phyloP scores from a whole-genome alignment of 1,284 basidiomycete genomes.

The Grifola frondosa region DNA sequence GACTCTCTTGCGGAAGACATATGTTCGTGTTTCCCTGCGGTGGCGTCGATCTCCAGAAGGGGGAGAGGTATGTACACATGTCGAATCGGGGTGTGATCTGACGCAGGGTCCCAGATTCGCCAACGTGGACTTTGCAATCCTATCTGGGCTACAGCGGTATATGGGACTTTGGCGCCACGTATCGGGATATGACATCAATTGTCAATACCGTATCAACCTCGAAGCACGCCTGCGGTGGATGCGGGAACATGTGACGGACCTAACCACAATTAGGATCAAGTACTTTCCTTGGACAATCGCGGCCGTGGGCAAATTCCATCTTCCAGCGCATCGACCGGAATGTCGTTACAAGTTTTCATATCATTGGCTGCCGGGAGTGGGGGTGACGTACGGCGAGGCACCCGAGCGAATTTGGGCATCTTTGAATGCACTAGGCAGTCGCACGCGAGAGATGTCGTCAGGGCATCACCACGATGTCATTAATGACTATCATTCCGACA shows the following conservation, averaged over 20 bases:
- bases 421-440: slow-evolving; percentile 1
- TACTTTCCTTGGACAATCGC: neutral
- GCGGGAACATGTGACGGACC: neutral
- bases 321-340: neutral
- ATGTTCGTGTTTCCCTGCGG: slow-evolving; percentile 4
- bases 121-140: neutral
- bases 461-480: slow-evolving; percentile 11
- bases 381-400: slow-evolving; percentile 10
- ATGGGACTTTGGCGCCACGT: neutral
- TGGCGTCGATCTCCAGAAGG: slow-evolving; percentile 1
- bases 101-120: neutral
- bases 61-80: neutral
- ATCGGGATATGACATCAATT: slow-evolving; percentile 8
- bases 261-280: neutral
- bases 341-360: slow-evolving; percentile 5
- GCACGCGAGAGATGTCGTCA: slow-evolving; percentile 9
- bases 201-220: slow-evolving; percentile 4
- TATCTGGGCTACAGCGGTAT: neutral
- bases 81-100: neutral
- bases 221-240: neutral
- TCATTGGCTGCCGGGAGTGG: slow-evolving; percentile 5
- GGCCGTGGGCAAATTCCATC: slow-evolving; percentile 9
- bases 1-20: slow-evolving; percentile 2
- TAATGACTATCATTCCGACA: slow-evolving; percentile 6
- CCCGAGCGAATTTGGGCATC: slow-evolving; percentile 6